These are phyloP conservation scores for Phytophthora pisi DNA, from an alignment of 352 stramenopile species.

Conservation along the genomic window DNA sequence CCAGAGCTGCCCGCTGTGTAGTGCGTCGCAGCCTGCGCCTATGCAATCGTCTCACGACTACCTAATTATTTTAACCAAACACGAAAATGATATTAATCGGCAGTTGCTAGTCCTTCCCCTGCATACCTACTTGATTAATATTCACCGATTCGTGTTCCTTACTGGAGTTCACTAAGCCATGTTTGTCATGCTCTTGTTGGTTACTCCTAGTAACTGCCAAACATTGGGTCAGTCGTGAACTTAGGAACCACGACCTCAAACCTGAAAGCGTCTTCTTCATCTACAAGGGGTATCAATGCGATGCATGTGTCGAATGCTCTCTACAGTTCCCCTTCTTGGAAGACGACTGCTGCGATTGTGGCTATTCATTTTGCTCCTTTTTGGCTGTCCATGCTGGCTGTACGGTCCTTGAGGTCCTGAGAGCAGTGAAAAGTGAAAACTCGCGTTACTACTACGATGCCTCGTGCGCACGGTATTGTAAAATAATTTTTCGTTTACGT, in stretches of 20 bases:
- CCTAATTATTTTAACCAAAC: too few species aligned
- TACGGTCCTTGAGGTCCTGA: background rate
- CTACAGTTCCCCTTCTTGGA: background rate
- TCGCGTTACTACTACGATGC: constrained; percentile 16
- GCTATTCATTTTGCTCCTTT: background rate
- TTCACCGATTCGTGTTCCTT: constrained; percentile 39
- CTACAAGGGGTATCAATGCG: constrained; percentile 53
- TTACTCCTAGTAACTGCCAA: constrained; percentile 50
- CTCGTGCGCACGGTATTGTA: background rate
- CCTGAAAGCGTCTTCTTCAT: constrained; percentile 58
- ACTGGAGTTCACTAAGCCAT: constrained; percentile 19
- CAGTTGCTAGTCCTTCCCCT: constrained; percentile 22
- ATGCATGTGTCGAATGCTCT: constrained; percentile 46
- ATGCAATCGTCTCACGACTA: too few species aligned
- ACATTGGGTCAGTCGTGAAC: constrained; percentile 38
- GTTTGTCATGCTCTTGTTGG: constrained; percentile 40
- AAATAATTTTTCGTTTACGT: constrained; percentile 19
- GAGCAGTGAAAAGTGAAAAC: background rate
- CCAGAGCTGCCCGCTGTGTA: too few species aligned
- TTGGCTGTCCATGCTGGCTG: constrained; percentile 6
- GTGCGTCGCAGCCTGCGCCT: too few species aligned
- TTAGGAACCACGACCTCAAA: constrained; percentile 33
- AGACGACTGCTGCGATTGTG: constrained; percentile 7
- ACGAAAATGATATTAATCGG: constrained; percentile 13
- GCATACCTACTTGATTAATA: constrained; percentile 54